Evolutionary conservation across 331 rosid genomes (phyloP), one percentile per base, ranked within the genome.

Genomic region (Quercus lobata): DNA sequence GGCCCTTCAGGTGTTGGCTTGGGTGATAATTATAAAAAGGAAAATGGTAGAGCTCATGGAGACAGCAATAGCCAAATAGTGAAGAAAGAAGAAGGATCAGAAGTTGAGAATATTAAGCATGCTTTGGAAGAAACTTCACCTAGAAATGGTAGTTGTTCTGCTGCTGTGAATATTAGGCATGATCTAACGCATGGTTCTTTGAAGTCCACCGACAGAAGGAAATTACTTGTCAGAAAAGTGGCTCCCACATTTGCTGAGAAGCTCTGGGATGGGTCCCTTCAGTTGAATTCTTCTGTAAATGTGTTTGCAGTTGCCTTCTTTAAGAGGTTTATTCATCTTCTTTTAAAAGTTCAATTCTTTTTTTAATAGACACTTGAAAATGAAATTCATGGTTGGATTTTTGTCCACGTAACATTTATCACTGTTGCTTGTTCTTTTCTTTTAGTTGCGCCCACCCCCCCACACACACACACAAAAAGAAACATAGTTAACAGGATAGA

Each of bases 211-310:
- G 75, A 74, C 18, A 80, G 55, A 19, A 15, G 24, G 44, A 80
- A 74, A 73, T 32, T 56, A 19, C 69, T 37, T 66, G 35, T 16
- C 32, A 63, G 60, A 72, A 80, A 80, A 57, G 72, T 66, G 30
- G 79, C 71, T 74, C 61, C 71, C 12, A n/a, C 49, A 9, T 49
- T 68, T 34, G 72, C 71, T n/a, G 71, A 74, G 71, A 68, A 41
- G 71, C 84, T 80, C 54, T 81, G 84, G 84, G 81, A 81, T 62
- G 84, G 84, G 15, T 25, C 57, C 73, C 84, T 81, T 27, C 58
- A 24, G 60, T 35, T 81, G 41, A 81, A 81, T 70, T 27, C 81
- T 71, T 76, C 81, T 52, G 54, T 76, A 21, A 76, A 73, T 53
- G 53, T 81, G 56, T 62, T 76, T 52, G 57, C 78, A 18, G 73